These are phyloP conservation scores for Suillus tomentosus DNA, from an alignment of 768 basidiomycete genomes.

Conservation along the genomic window DNA sequence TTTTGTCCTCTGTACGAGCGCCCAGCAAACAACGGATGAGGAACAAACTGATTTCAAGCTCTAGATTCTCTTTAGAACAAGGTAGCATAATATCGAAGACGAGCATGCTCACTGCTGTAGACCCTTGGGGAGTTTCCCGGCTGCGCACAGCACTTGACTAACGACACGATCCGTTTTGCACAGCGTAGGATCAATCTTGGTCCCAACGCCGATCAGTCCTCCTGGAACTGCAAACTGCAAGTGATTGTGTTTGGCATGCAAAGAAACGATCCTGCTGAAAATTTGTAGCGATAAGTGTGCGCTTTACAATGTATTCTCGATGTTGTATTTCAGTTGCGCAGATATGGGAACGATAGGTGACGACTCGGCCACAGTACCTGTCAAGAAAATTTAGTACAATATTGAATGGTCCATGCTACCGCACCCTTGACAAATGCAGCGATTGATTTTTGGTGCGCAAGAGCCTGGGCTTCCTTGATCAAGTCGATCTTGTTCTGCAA, in stretches of 20 bases:
- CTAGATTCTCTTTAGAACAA: too few species aligned
- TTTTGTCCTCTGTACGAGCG: slow-evolving; percentile 98
- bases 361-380: too few species aligned
- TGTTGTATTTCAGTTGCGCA: slow-evolving; percentile 97
- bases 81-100: too few species aligned
- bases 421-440: slow-evolving; percentile 91
- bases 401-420: neutral
- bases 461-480: slow-evolving; percentile 91
- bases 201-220: slow-evolving; percentile 97
- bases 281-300: slow-evolving; percentile 97
- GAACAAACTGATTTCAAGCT: too few species aligned
- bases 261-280: slow-evolving; percentile 85
- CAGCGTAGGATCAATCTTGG: slow-evolving; percentile 92
- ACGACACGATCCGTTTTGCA: slow-evolving; percentile 97
- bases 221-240: slow-evolving; percentile 95
- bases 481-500: slow-evolving; percentile 99
- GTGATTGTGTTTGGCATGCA: slow-evolving; percentile 94
- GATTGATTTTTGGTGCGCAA: slow-evolving; percentile 96
- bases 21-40: slow-evolving; percentile 70
- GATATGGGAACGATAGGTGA: too few species aligned
- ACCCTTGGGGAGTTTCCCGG: too few species aligned
- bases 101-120: too few species aligned
- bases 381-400: too few species aligned
- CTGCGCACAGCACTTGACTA: slow-evolving; percentile 75
- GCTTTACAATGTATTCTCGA: slow-evolving; percentile 98